Base-by-base conservation (phyloP, 257 asterid genomes). In the Plectranthus barbatus region DNA sequence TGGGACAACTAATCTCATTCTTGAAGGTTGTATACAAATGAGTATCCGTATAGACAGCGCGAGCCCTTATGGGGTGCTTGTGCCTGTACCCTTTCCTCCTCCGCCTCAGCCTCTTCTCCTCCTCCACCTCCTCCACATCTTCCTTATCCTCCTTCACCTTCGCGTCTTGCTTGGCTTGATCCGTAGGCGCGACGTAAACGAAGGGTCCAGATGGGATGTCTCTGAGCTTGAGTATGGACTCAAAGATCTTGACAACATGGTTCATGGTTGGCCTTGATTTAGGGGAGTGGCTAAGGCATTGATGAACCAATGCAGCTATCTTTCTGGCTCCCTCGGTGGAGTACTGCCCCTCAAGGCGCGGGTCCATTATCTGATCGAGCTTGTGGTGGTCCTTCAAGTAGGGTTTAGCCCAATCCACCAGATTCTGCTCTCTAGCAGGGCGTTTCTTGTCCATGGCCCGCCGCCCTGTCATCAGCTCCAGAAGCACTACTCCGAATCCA, bases 341-440 rank as follows among this genome's bases (percentile, higher is more conserved):
- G 79, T 81, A 91, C 20, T 81, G 87, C 12, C 89, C 95, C 68
- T 84, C 95, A 15, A 91, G 94, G 11, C 80, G 81, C 10, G 81
- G 76, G 52, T 91, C 98, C 72, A 91, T 86, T 36, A 88, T 14
- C 24, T 72, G 67, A 23, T 85, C 85, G 1, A 82, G 75, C 58
- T 75, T 88, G 56, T 78, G 90, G n/a, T 77, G 64, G 60, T 91
- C 95, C 72, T 82, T 84, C 69, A 91, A 20, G 31, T 73, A 69
- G 9, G 95, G 96, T 42, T 79, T 88, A 4, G 88, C 90, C 98
- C 98, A 91, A 4, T 83, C 86, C 12, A 81, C 95, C 46, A 91
- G 64, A 62, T 59, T 78, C 11, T 84, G 88, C 72, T 84, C 88
- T 68, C 86, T 74, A 11, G 60, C 17, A 0, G 78, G 82, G 5